Evolutionary conservation across 805 yeast species (phyloP), one percentile per base, ranked within the genome.

Genomic region (Saturnispora diversa): DNA sequence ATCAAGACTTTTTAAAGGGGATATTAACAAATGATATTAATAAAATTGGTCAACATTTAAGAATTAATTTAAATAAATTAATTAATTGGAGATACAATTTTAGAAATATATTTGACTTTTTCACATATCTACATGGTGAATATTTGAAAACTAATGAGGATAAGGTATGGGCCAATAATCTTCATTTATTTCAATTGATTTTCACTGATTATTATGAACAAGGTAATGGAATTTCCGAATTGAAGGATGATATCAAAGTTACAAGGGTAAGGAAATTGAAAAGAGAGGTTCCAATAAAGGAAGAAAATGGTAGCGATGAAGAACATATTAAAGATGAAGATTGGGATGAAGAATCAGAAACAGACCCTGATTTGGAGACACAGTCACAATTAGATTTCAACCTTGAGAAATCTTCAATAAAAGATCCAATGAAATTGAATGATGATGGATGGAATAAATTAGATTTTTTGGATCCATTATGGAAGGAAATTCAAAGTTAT

Each of bases 81-180:
- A 54, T 57, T 20, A 45, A 56, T 21, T 59, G 62, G 62, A 51
- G 61, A 31, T 50, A 40, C 37, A 47, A 56, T 31, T 49, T 56
- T 43, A 50, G 50, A 28, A 50, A 44, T 15, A 40, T 58, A 13
- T 47, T 58, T 36, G 60, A 58, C 44, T 49, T 59, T 21, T 43
- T 59, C 12, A 54, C 51, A 28, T 53, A 51, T 36, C 30, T 49
- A 13, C 62, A 58, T 27, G 55, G 52, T 2, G 52, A 46, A 21
- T 51, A 57, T 31, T 29, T 51, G 9, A 39, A 39, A 19, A 32
- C 36, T 7, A 19, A 28, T n/a, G 50, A 50, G 11, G n/a, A 15
- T 1, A 46, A 50, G 12, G 41, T 58, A n/a, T 59, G 64, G 64
- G 11, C 23, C 4, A 49, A 50, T 33, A 58, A 59, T 36, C 42